Evolutionary conservation across 768 basidiomycete species (phyloP), one percentile per base, ranked within the genome.

Genomic region (Podaxis sp.): DNA sequence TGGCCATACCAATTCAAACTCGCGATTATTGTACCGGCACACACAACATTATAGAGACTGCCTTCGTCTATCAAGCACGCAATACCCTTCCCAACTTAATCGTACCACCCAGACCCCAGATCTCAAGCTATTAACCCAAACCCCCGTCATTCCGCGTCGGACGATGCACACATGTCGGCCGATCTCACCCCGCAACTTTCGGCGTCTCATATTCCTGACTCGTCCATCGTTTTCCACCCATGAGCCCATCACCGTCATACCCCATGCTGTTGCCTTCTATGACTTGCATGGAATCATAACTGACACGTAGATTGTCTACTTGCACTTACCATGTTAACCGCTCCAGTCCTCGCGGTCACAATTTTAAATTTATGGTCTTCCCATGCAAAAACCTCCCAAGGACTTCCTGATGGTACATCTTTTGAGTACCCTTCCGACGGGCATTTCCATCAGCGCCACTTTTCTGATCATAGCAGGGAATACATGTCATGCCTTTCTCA

Each of bases 1-100:
- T 55, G 46, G 55, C 55, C 42, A 55, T 55, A 42, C 42, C 55
- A 55, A 46, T 55, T 32, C 42, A 53, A 37, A 21, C n/a, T 27
- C 51, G 36, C 14, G 36, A 53, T 32, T 13, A 7, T 42, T 14
- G n/a, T 42, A 42, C 40, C 7, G 40, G n/a, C 11, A n/a, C n/a
- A 13, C 3, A 42, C 5, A 42, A 18, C n/a, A 18, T 42, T 42
- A 42, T 18, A 42, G 40, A 42, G 40, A 42, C n/a, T 13, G n/a
- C 11, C 13, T 18, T 18, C 4, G 14, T 3, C 13, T 18, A 13
- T 42, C 14, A 4, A 42, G 40, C 40, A 42, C 40, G 13, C 40
- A 42, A 42, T 13, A 5, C n/a, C n/a, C 5, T 42, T 42, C 14
- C 21, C 21, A 21, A 21, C 40, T 42, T 42, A 13, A 13, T 11